Conservation (phyloP, 352 stramenopile genomes). For the Phytophthora meadii region DNA sequence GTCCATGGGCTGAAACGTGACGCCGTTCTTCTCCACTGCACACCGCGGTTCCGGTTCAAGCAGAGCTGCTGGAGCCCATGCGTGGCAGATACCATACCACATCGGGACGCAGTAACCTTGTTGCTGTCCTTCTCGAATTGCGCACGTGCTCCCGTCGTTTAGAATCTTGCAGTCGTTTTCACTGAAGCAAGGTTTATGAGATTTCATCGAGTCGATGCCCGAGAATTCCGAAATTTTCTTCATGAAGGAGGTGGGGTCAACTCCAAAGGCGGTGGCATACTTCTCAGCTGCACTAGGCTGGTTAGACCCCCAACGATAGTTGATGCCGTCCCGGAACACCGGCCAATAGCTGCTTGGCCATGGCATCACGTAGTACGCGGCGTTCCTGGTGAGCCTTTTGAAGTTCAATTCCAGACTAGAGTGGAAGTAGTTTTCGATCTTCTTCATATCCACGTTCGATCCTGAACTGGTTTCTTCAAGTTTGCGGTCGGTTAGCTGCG, state of each 20-base stretch:
- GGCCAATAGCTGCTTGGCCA: conserved; percentile 46
- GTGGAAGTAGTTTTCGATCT: conserved; percentile 11
- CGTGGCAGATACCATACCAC: not conserved
- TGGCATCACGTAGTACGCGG: conserved; percentile 5
- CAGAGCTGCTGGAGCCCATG: conserved; percentile 24
- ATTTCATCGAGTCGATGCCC: conserved; percentile 28
- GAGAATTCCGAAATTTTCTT: conserved; percentile 34
- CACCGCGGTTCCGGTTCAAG: conserved; percentile 41
- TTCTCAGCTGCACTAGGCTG: conserved; percentile 3
- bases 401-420: conserved; percentile 20
- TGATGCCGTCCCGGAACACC: conserved; percentile 61
- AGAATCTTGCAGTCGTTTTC: conserved; percentile 25
- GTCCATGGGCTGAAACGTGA: not conserved
- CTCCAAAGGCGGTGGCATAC: conserved; percentile 42
- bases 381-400: conserved; percentile 12
- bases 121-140: not conserved
- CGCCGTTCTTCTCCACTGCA: not conserved
- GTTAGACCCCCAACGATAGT: conserved; percentile 32
- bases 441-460: conserved; percentile 9
- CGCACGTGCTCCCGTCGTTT: conserved; percentile 1
- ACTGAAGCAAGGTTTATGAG: conserved; percentile 9
- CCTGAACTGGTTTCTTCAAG: not conserved
- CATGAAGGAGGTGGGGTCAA: conserved; percentile 38
- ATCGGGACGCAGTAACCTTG: not conserved
- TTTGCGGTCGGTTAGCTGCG: not conserved